These are phyloP conservation scores for Phylloporus sp. DNA, from an alignment of 768 basidiomycete species.

Conservation along the genomic window DNA sequence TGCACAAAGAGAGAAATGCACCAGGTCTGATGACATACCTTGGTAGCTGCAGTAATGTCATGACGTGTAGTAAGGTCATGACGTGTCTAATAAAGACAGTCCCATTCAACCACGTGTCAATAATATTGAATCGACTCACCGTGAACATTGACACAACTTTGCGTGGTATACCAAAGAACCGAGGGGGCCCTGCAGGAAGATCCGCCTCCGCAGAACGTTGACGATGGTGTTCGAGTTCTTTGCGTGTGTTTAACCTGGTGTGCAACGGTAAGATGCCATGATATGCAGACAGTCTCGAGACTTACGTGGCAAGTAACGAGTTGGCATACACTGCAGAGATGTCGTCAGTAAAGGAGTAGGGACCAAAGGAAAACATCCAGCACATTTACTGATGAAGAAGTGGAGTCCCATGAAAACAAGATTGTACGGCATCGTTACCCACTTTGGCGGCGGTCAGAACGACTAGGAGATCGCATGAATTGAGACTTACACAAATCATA, in stretches of 20 bases:
- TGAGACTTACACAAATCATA: conserved; percentile 37
- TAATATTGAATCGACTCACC: conserved; percentile 7
- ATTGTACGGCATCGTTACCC: conserved; percentile 43
- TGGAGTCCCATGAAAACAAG: conserved; percentile 51
- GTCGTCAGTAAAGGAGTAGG: neutral
- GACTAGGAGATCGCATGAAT: neutral
- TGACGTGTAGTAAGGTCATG: conserved; percentile 8
- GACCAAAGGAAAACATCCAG: neutral
- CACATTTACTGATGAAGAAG: conserved; percentile 50
- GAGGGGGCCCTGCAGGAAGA: conserved; percentile 22
- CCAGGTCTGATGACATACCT: conserved; percentile 11
- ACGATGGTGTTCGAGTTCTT: conserved; percentile 28
- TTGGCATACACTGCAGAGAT: conserved; percentile 42
- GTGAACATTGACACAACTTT: conserved; percentile 1
- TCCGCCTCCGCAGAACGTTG: conserved; percentile 29
- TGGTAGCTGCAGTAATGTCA: conserved; percentile 11
- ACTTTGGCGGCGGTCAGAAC: conserved; percentile 24
- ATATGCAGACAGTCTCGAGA: neutral
- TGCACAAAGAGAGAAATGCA: too few species aligned
- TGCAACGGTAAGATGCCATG: neutral
- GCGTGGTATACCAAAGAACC: conserved; percentile 19
- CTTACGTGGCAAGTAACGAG: conserved; percentile 43
- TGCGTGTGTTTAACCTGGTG: conserved; percentile 36
- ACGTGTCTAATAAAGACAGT: conserved; percentile 9
- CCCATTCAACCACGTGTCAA: neutral